A percentile compares a stretch with the other conserved stretches of the same genome.
These are phyloP conservation scores for Ustilago curta DNA, from an alignment of 1,284 basidiomycete species.

Conservation along the genomic window DNA sequence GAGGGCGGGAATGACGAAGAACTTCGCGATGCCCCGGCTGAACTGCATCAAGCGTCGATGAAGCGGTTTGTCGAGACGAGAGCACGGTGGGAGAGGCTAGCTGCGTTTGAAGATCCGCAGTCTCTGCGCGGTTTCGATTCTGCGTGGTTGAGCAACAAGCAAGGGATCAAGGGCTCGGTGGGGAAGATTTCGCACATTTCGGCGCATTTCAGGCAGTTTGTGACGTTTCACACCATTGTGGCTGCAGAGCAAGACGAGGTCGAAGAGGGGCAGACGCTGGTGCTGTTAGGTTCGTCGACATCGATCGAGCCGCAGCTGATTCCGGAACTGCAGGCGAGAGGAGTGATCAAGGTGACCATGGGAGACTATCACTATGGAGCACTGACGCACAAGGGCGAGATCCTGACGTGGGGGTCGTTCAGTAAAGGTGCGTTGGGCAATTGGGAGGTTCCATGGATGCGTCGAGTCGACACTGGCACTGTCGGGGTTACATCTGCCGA, in stretches of 20 bases:
- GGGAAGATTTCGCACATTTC: constrained; percentile 76
- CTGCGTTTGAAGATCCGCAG: constrained; percentile 17
- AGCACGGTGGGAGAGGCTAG: constrained; percentile 21
- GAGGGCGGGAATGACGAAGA: neutral
- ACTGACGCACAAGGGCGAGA: constrained; percentile 79
- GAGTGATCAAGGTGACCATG: constrained; percentile 83
- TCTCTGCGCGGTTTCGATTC: constrained; percentile 7
- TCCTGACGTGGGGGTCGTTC: constrained; percentile 86
- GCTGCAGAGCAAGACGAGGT: constrained; percentile 63
- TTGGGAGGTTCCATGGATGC: constrained; percentile 70
- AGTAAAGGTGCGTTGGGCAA: constrained; percentile 84
- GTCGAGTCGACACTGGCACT: neutral
- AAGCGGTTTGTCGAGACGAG: constrained; percentile 1
- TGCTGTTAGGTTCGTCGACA: constrained; percentile 62
- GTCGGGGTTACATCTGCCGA: neutral
- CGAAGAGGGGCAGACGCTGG: constrained; percentile 43
- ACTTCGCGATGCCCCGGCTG: neutral
- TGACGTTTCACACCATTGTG: constrained; percentile 80
- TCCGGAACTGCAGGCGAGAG: constrained; percentile 78
- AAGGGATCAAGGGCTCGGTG: neutral
- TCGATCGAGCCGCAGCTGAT: constrained; percentile 74
- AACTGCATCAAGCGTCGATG: constrained; percentile 3
- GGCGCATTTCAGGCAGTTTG: constrained; percentile 83
- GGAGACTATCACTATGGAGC: constrained; percentile 92
- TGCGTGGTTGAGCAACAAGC: constrained; percentile 12